Conservation (phyloP, 1,139 yeast genomes). For the Saccharomyces hybrid region DNA sequence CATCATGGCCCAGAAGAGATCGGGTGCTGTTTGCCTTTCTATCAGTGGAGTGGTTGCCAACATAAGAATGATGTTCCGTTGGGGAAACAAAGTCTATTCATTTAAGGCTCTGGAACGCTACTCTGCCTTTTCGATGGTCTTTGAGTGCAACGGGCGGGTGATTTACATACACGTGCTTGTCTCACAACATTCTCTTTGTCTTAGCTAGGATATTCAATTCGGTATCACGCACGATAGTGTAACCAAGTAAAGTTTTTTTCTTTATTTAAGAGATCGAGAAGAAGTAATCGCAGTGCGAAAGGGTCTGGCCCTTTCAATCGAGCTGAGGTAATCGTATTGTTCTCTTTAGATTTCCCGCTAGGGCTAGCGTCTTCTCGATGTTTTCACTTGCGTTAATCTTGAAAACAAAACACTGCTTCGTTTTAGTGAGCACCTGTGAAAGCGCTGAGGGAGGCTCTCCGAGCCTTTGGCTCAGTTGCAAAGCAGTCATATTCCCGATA, state of each 20-base stretch:
- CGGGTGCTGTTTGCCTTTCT: background rate
- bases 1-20: background rate
- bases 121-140: background rate
- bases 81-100: background rate
- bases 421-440: background rate
- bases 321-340: background rate
- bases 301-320: background rate
- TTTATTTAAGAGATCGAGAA: background rate
- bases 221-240: background rate
- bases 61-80: background rate
- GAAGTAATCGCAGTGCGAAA: background rate
- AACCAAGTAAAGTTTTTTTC: background rate
- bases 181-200: background rate
- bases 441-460: background rate
- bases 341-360: background rate
- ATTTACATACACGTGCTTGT: background rate
- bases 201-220: background rate
- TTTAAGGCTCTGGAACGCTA: background rate
- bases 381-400: background rate
- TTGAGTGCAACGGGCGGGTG: background rate
- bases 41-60: background rate
- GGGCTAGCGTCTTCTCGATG: background rate
- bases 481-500: background rate
- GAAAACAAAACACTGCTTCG: background rate
- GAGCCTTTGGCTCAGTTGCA: background rate